Base-by-base conservation (phyloP, 2,329 filamentous ascomycete species). In the Exophiala calicioides region DNA sequence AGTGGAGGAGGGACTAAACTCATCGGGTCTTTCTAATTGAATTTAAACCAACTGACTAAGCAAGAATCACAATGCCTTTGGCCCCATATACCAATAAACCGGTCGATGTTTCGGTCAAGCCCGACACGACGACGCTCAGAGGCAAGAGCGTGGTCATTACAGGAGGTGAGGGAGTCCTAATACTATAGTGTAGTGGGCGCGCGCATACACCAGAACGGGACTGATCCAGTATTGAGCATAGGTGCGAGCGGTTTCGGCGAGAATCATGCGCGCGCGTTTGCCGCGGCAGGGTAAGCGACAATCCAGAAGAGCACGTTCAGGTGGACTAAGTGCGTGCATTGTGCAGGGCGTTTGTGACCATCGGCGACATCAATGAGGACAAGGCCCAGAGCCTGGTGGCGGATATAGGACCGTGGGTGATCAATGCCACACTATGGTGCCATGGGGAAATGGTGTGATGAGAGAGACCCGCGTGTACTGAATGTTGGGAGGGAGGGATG, bases 311-410 rank as follows among this genome's bases (percentile, higher is more conserved):
- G 12, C 24, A 13, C 26, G 27, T 9, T n/a, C n/a, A n/a, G n/a
- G n/a, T 30, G 16, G 21, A 21, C 30, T 19, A 23, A 33, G 10
- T 18, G 19, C n/a, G n/a, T n/a, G 13, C 12, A 23, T 26, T 7
- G 13, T 23, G 3, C 13, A 52, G 50, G 16, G 45, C 50, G 9
- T 38, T 38, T 23, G 50, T 58, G 55, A 40, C 49, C 46, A 48
- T 61, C 58, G 43, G 58, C 27, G 44, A 71, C 60, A 45, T 64
- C 50, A 47, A 65, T 62, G 48, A 70, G 67, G 62, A 69, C 69
- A 62, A 62, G 65, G 39, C 68, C 66, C 60, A 65, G 69, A 42
- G 26, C 8, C 32, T 47, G 12, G 44, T 16, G 26, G 30, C 19
- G 21, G 44, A 47, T 30, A 21, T 41, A 19, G 44, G 24, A 12